Evolutionary conservation across 371 early-diverging fungal species (phyloP).

Genomic region (Mucor plumbeus): DNA sequence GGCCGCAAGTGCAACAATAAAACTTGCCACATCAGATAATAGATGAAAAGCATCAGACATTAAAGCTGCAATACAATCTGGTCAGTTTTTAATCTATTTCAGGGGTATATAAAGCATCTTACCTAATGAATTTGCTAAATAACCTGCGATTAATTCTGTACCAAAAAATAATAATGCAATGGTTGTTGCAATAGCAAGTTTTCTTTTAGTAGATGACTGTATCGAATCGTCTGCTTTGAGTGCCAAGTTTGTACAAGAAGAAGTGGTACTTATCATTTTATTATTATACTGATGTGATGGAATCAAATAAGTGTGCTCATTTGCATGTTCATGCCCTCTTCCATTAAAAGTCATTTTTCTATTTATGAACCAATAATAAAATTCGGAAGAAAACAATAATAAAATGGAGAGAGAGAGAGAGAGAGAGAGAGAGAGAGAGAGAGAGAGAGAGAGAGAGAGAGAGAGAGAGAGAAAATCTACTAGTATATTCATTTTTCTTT

Average conservation of each 20-base stretch:
- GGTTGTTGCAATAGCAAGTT: constrained; percentile 51
- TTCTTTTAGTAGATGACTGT: constrained; percentile 33
- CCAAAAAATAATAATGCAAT: constrained; percentile 70
- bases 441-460: not conserved
- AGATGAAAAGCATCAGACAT: constrained; percentile 80
- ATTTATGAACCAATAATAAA: not conserved
- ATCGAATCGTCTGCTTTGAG: constrained; percentile 17
- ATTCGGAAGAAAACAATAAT: not conserved
- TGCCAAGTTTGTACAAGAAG: constrained; percentile 38
- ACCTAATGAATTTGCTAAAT: constrained; percentile 64
- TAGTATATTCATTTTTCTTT: not conserved
- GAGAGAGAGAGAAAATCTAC: not conserved
- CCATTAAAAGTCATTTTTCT: not conserved
- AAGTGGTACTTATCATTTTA: constrained; percentile 14
- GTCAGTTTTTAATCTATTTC: not conserved
- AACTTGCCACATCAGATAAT: constrained; percentile 74
- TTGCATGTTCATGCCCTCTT: constrained; percentile 7
- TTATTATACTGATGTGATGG: not conserved
- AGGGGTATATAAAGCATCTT: constrained; percentile 1
- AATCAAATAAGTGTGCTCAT: constrained; percentile 19
- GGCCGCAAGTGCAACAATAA: constrained; percentile 73
- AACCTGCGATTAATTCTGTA: constrained; percentile 72
- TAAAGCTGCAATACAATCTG: constrained; percentile 49
- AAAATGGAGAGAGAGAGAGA: not conserved
- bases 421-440: not conserved